These are phyloP conservation scores for Colletotrichum zoysiae DNA, from an alignment of 2,329 filamentous ascomycete genomes.

Conservation along the genomic window DNA sequence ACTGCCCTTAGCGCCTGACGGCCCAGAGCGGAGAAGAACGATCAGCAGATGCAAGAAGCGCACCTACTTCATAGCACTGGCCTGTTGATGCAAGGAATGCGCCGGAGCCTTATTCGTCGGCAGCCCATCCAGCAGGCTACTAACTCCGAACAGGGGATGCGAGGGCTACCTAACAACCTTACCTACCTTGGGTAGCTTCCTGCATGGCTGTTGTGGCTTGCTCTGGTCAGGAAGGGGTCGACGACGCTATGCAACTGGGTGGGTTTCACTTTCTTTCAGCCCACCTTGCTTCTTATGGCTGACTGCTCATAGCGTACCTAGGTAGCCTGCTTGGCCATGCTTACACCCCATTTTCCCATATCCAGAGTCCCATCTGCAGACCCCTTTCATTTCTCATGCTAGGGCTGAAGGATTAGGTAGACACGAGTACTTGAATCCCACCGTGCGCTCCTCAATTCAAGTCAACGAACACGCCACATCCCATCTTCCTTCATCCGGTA, in stretches of 20 bases:
- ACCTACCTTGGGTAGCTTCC: constrained; percentile 5
- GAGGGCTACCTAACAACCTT: constrained; percentile 11
- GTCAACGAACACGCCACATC: constrained; percentile 24
- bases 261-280: constrained; percentile 39
- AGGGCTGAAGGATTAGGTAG: neutral
- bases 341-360: constrained; percentile 21
- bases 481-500: constrained; percentile 25
- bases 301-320: constrained; percentile 2
- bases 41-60: constrained; percentile 39
- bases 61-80: constrained; percentile 14
- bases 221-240: constrained; percentile 7
- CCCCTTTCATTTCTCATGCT: constrained; percentile 8
- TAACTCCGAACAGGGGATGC: constrained; percentile 29
- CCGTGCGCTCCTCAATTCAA: constrained; percentile 17
- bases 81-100: constrained; percentile 4
- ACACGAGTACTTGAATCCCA: constrained; percentile 10
- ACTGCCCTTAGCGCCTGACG: constrained; percentile 29
- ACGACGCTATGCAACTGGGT: constrained; percentile 37
- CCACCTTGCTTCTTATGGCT: constrained; percentile 27
- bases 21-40: constrained; percentile 16
- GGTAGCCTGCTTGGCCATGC: constrained; percentile 5
- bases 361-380: constrained; percentile 4
- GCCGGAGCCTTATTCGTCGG: constrained; percentile 15
- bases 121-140: constrained; percentile 6
- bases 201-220: constrained; percentile 19